phyloP scores from a whole-genome alignment of 352 stramenopile species.

The Phytophthora citrophthora region DNA sequence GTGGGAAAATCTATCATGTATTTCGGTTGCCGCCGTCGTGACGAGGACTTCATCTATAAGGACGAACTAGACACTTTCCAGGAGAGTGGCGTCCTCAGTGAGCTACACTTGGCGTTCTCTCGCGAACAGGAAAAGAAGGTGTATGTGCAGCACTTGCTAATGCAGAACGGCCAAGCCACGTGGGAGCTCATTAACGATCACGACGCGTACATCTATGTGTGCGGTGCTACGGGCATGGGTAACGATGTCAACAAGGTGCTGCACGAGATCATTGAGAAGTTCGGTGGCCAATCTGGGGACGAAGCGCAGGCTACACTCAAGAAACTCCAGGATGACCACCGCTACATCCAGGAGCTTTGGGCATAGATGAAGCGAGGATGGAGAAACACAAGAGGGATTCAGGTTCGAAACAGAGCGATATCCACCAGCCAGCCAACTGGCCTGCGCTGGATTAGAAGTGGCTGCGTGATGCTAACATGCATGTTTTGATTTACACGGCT shows the following conservation, averaged over 20 bases:
- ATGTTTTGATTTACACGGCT: conserved; percentile 29
- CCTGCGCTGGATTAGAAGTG: conserved; percentile 32
- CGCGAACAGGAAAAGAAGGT: conserved; percentile 94
- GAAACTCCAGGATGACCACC: conserved; percentile 84
- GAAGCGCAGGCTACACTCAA: conserved; percentile 89
- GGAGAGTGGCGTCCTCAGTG: conserved; percentile 83
- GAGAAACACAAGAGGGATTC: conserved; percentile 2
- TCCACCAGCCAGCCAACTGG: conserved; percentile 1
- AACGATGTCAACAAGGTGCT: conserved; percentile 96
- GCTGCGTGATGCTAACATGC: conserved; percentile 24
- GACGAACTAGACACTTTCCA: conserved; percentile 92
- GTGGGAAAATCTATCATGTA: conserved; percentile 94
- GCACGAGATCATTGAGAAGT: conserved; percentile 79
- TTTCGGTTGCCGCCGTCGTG: conserved; percentile 87
- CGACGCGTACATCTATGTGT: conserved; percentile 97
- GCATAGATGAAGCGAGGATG: conserved; percentile 40
- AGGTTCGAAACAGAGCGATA: conserved; percentile 10
- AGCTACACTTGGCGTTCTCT: conserved; percentile 96
- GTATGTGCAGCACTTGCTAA: conserved; percentile 98
- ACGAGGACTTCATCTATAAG: conserved; percentile 92
- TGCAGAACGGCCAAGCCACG: conserved; percentile 68
- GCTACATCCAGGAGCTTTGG: conserved; percentile 98
- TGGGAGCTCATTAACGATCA: conserved; percentile 68
- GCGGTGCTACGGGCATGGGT: conserved; percentile 97
- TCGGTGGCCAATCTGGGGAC: conserved; percentile 52